Evolutionary conservation across 2,329 filamentous ascomycete genomes (phyloP).

Genomic region (Coniochaeta hoffmannii): DNA sequence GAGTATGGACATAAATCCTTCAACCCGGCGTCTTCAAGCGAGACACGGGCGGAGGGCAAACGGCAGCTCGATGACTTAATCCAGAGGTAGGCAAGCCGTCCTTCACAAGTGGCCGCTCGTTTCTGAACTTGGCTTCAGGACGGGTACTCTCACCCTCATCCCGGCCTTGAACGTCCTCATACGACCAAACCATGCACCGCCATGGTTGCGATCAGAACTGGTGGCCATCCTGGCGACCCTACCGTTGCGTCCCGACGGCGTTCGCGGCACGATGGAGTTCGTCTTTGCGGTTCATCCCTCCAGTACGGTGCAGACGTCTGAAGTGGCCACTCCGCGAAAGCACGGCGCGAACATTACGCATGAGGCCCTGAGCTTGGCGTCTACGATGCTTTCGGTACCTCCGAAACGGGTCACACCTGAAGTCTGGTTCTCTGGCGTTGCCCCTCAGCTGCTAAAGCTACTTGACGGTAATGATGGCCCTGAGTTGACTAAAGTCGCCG

Average conservation of each 20-base stretch:
- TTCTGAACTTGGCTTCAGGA: constrained; percentile 26
- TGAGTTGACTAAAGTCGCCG: constrained; percentile 50
- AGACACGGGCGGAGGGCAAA: constrained; percentile 23
- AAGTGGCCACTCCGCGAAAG: constrained; percentile 39
- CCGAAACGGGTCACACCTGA: constrained; percentile 46
- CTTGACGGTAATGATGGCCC: constrained; percentile 53
- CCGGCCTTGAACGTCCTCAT: constrained; percentile 56
- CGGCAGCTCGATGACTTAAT: constrained; percentile 39
- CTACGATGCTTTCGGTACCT: constrained; percentile 52
- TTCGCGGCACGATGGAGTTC: constrained; percentile 63
- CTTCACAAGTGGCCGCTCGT: constrained; percentile 9
- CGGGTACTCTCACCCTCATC: constrained; percentile 44
- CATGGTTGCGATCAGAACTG: constrained; percentile 52
- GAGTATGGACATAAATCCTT: constrained; percentile 42
- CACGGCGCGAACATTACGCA: constrained; percentile 58
- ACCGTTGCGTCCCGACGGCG: constrained; percentile 55
- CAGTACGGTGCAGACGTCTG: constrained; percentile 30
- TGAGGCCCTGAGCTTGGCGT: constrained; percentile 58
- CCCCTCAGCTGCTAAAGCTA: constrained; percentile 52
- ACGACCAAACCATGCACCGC: constrained; percentile 50
- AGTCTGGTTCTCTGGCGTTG: constrained; percentile 53
- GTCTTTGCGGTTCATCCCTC: constrained; percentile 61
- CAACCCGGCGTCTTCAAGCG: constrained; percentile 28
- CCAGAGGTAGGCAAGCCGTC: constrained; percentile 32
- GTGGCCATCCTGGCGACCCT: constrained; percentile 51